Base-by-base conservation (phyloP, 1,284 basidiomycete species). In the Pascua guehoae region DNA sequence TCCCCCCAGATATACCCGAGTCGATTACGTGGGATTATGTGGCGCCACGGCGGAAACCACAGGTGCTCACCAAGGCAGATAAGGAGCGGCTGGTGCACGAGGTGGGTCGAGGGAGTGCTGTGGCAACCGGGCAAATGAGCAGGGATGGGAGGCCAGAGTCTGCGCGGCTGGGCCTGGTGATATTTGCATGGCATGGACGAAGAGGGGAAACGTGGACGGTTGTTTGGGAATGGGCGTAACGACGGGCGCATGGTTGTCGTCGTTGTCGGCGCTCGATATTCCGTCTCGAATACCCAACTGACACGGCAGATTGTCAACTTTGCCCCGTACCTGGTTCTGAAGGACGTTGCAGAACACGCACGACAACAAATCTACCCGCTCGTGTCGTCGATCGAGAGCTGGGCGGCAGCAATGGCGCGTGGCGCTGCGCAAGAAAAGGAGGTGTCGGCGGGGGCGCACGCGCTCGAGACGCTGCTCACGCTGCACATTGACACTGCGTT, bases 401-500 rank as follows among this genome's bases (percentile, higher is more conserved):
- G 72, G 70, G 66, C 57, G 58, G 51, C 41, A 17, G 32, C 16
- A 32, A 59, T 56, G 57, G 56, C 56, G 11, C 53, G 44, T 2
- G 56, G 58, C 12, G 48, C 61, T 1, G 66, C 65, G 41, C 49
- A 54, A 8, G 61, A 69, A 50, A 58, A 60, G 16, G 72, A 75
- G 53, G 55, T 72, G 18, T 63, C 65, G 17, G 64, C 58, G n/a
- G 72, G 70, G n/a, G 51, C 64, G 61, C 70, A 75, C 49, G 65
- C 69, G 14, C 65, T 77, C n/a, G 76, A 79, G 58, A 77, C 77
- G 5, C 61, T 78, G 45, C 58, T 78, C 2, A 75, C 75, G 54
- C 66, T 64, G 12, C 73, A 76, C 39, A 66, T 78, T 49, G 77
- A 78, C 56, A 61, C 66, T 12, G 75, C 76, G 2, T 73, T 75